Evolutionary conservation across 2,329 filamentous ascomycete species (phyloP), one percentile per base, ranked within the genome.

Genomic region (Dryadomyces quercivorus): DNA sequence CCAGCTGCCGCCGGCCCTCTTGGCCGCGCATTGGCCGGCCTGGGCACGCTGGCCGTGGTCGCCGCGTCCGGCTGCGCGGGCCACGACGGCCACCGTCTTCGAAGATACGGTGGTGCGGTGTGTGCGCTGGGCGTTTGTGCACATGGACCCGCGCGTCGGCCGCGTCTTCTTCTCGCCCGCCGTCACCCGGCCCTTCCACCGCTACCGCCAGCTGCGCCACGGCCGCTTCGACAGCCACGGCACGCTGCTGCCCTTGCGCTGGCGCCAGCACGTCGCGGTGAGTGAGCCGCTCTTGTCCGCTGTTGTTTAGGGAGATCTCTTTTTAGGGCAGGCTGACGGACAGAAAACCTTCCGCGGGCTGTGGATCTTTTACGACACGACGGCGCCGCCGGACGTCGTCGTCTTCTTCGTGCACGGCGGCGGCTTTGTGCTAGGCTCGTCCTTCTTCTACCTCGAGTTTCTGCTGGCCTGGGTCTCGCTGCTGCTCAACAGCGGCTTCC

Each of bases 391-490:
- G 0, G 88, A 93, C 64, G 72, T 93, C 54, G 82, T 90, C n/a
- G 68, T 94, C 2, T 92, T 89, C 65, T 93, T 93, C 65, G 79
- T 80, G 44, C 88, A 94, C 65, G 88, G 86, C 16, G 89, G 89
- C 21, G 89, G 89, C 0, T 93, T 94, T 65, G 80, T 81, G 7
- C 87, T 94, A 83, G 89, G 88, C 3, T 89, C 86, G 13, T 74
- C 78, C 18, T 86, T 86, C 69, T 94, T 94, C 67, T 94, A 94
- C 66, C 77, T 91, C 40, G 89, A 94, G 63, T 93, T 92, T 60
- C 74, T 94, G 2, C 71, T 92, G 53, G 78, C 81, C 9, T 89
- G 85, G 84, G 71, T 87, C 13, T 73, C 75, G 46, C 70, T 89
- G 18, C 73, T 94, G 43, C 7, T 49, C 13, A 9, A 42, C 38